These are phyloP conservation scores for Rhodotorula sp. DNA, from an alignment of 1,284 basidiomycete species.

Conservation along the genomic window DNA sequence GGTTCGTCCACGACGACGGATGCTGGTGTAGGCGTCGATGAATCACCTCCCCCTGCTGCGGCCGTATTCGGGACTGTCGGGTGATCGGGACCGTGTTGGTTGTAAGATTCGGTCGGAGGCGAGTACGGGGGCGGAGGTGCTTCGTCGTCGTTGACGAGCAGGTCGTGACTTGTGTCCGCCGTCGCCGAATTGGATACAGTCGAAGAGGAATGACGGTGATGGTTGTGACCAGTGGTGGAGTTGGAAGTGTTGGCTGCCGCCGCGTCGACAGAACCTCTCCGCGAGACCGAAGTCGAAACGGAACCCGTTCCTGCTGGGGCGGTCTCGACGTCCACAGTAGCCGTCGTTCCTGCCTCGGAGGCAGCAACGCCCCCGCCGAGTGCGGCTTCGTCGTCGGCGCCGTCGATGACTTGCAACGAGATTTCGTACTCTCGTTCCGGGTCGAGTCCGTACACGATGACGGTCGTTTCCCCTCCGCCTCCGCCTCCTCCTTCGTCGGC, in stretches of 20 bases:
- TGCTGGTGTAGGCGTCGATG: no score
- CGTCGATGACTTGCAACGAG: slow-evolving; percentile 31
- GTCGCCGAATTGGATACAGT: background rate
- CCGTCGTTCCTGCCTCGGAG: background rate
- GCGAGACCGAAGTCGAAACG: background rate
- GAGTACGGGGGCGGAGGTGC: slow-evolving; percentile 40
- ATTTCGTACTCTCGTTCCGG: slow-evolving; percentile 38
- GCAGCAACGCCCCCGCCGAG: background rate
- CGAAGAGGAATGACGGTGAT: background rate
- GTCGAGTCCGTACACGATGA: slow-evolving; percentile 40
- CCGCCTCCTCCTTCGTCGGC: background rate
- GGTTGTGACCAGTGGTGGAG: background rate
- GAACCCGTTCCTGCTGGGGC: background rate
- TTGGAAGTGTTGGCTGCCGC: background rate
- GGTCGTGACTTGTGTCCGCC: background rate
- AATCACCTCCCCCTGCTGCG: background rate
- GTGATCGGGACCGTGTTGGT: background rate
- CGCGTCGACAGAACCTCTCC: slow-evolving; percentile 9
- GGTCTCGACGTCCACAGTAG: slow-evolving; percentile 17
- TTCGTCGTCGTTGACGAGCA: slow-evolving; percentile 13
- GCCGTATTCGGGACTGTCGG: background rate
- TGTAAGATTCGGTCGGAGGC: slow-evolving; percentile 8
- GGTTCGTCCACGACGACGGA: slow-evolving; percentile 10
- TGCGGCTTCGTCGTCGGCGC: background rate
- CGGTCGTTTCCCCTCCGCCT: slow-evolving; percentile 29